Evolutionary conservation across 2,329 filamentous ascomycete genomes (phyloP), one percentile per base, ranked within the genome.

Genomic region (Echinosphaeria canescens): DNA sequence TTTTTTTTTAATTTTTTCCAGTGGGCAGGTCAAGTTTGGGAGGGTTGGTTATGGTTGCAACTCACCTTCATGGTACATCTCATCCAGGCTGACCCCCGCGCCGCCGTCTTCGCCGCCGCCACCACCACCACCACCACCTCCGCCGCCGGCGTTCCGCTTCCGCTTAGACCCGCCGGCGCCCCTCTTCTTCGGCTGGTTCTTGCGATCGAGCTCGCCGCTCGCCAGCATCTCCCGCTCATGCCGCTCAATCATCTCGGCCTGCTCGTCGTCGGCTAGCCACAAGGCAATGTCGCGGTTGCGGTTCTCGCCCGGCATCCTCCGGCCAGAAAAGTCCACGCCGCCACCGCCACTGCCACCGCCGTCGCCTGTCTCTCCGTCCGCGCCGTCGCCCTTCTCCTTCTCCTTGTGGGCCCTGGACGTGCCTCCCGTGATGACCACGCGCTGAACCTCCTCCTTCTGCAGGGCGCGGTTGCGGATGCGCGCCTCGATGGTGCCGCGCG

Each of bases 21-120:
- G 23, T 12, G 24, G 24, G n/a, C 17, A n/a, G n/a, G 12, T 20
- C 17, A 17, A 5, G 30, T 22, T 31, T 20, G 19, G 27, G 13
- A 23, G 7, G 22, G 27, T 27, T 18, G 27, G 16, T 19, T n/a
- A 19, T 17, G 11, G 18, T 13, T 24, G 28, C 13, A 18, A 54
- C 79, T 71, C 49, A 92, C 88, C 88, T 62, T 98, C 88, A 47
- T 98, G 88, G 53, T 98, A 98, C 79, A 98, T 82, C 44, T 93
- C 85, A 47, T 95, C 88, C 49, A 95, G 54, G 42, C 75, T 85
- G 40, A 66, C 64, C 20, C 41, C n/a, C 45, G 7, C 36, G 38
- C 24, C 39, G 43, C 5, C 17, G 10, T 37, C 40, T n/a, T n/a
- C n/a, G n/a, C 49, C 49, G 23, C 54, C 48, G 22, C 48, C 54